phyloP scores from a whole-genome alignment of 306 rosid species.

The Quercus variabilis region DNA sequence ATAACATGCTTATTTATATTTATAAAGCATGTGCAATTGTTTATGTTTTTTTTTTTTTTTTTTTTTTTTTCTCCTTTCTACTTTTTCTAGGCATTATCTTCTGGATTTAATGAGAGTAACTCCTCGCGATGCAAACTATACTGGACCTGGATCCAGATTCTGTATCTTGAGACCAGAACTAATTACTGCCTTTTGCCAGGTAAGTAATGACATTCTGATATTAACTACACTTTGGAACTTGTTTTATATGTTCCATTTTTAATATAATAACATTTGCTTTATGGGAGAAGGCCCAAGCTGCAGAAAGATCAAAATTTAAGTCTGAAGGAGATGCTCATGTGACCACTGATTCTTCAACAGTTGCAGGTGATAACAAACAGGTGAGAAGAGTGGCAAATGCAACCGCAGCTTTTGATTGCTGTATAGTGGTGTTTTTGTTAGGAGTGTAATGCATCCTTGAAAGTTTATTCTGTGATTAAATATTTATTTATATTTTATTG shows the following conservation, averaged over 20 bases:
- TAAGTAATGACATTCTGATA: constrained; percentile 11
- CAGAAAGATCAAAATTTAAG: constrained; percentile 51
- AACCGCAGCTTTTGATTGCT: constrained; percentile 17
- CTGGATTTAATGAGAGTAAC: constrained; percentile 97
- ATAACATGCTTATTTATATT: neutral
- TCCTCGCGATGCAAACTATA: constrained; percentile 93
- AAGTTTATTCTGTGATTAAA: neutral
- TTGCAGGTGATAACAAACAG: constrained; percentile 31
- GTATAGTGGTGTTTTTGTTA: neutral
- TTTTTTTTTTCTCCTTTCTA: neutral
- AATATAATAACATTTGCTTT: constrained; percentile 10
- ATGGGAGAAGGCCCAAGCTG: constrained; percentile 59
- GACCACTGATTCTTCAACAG: constrained; percentile 34
- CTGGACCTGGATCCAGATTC: constrained; percentile 84
- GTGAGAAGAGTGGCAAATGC: constrained; percentile 29
- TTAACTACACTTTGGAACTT: neutral
- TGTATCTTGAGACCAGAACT: constrained; percentile 88
- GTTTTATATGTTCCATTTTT: constrained; percentile 16
- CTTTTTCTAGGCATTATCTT: constrained; percentile 76
- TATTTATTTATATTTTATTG: neutral
- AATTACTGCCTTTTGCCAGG: constrained; percentile 86
- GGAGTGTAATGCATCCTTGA: neutral
- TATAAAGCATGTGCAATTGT: constrained; percentile 9
- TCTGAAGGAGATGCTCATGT: constrained; percentile 40
- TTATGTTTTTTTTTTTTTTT: neutral